Conservation (phyloP, 768 basidiomycete species). For the Rhodocollybia butyracea region DNA sequence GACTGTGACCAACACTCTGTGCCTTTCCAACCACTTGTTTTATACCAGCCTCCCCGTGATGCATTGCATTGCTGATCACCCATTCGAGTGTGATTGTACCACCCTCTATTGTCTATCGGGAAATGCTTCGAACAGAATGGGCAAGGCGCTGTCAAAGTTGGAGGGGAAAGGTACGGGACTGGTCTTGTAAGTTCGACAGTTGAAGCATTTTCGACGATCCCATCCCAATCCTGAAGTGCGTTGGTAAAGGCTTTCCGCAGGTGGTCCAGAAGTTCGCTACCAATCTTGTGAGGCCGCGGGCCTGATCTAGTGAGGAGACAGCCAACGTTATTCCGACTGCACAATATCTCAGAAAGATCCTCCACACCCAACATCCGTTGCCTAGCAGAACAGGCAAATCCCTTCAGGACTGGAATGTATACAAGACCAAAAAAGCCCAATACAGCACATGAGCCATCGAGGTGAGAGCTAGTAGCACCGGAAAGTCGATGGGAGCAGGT, state of each 20-base stretch:
- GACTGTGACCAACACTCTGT: not conserved
- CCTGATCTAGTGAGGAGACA: too few species aligned
- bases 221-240: not conserved
- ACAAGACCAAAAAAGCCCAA: not conserved
- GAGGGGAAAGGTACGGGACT: not conserved
- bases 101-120: not conserved
- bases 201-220: not conserved
- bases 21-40: not conserved
- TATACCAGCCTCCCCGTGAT: too few species aligned
- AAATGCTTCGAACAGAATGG: not conserved
- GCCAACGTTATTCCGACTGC: too few species aligned
- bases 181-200: not conserved
- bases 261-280: not conserved
- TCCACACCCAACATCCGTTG: not conserved
- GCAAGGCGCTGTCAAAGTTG: not conserved
- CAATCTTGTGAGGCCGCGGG: not conserved
- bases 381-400: not conserved
- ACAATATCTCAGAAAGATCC: too few species aligned
- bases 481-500: slow-evolving; percentile 62
- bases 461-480: slow-evolving; percentile 18
- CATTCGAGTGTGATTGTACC: not conserved
- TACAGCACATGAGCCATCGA: not conserved
- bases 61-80: not conserved
- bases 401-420: not conserved
- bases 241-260: not conserved